A percentile compares a stretch with the other conserved stretches of the same genome.
phyloP scores from a whole-genome alignment of 139 green algal species.

The Chlamydomonas incerta region DNA sequence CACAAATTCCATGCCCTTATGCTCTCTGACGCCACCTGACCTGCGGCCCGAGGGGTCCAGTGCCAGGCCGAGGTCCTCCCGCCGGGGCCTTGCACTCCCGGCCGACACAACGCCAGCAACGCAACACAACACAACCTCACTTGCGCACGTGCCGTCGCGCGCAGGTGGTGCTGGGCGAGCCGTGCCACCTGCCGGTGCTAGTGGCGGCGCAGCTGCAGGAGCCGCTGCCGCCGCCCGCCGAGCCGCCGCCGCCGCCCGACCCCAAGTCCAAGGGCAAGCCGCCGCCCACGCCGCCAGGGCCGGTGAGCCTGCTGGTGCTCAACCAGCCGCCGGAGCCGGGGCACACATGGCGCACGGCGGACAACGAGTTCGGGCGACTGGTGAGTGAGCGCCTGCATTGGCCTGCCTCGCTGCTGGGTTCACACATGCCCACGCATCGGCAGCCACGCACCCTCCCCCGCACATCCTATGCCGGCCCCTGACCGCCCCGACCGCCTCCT shows the following conservation, averaged over 20 bases:
- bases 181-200: not conserved
- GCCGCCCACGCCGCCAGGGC: not conserved
- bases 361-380: constrained; percentile 32
- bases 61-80: too few relatives aligned
- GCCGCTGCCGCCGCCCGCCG: not conserved
- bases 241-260: not conserved
- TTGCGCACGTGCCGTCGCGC: too few relatives aligned
- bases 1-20: too few relatives aligned
- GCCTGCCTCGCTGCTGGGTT: too few relatives aligned
- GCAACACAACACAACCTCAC: too few relatives aligned
- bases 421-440: too few relatives aligned
- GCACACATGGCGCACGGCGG: constrained; percentile 15
- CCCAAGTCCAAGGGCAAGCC: not conserved
- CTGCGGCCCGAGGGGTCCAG: too few relatives aligned
- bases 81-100: too few relatives aligned
- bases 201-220: constrained; percentile 34
- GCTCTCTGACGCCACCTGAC: too few relatives aligned
- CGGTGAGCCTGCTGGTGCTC: not conserved
- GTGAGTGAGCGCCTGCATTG: not conserved
- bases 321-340: constrained; percentile 20
- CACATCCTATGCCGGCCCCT: too few relatives aligned
- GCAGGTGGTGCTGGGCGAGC: constrained; percentile 37
- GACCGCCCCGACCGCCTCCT: not conserved
- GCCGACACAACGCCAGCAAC: too few relatives aligned
- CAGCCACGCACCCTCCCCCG: too few relatives aligned